Evolutionary conservation across 1,284 basidiomycete species (phyloP), one percentile per base, ranked within the genome.

Genomic region (Serendipita sp.): DNA sequence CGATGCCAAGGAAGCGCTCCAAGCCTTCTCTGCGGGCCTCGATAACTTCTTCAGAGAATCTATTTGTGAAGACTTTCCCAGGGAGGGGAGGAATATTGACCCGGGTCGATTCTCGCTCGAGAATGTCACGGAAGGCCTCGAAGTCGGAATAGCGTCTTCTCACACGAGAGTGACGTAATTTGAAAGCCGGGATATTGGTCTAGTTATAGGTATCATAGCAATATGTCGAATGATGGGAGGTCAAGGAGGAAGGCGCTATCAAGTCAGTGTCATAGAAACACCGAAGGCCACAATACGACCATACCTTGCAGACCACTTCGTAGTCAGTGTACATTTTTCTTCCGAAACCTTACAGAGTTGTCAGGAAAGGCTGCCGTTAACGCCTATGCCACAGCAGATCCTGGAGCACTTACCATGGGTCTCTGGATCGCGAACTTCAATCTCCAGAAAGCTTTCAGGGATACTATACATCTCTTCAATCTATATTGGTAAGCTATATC

Each of bases 241-340:
- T 22, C 29, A 22, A 60, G 60, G 22, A 22, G 22, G 22, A 22
- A 22, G 22, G 22, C 43, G n/a, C 0, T 30, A 22, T 22, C 22
- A 22, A 22, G 22, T 22, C 22, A 22, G 22, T 22, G 22, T 22
- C 22, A 49, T 26, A 1, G 29, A 62, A 35, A 17, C 42, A 44
- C 26, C 17, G 34, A 34, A 50, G 50, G 41, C 35, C 29, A 43
- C 47, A 47, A 34, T 12, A 38, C 41, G n/a, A 73, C 81, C 22
- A 64, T 66, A 91, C 93, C 83, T 93, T 92, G 80, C 93, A 97
- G 61, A 97, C 88, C 67, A 99, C 88, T 77, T 99, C 95, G 72
- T 99, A 99, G 79, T 99, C 94, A 58, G 95, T 99, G 74, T 91
- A 99, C 93, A 95, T 96, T 80, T 97, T 97, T 69, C 95, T 79